These are phyloP conservation scores for Mycena vitilis DNA, from an alignment of 768 basidiomycete genomes.

Conservation along the genomic window DNA sequence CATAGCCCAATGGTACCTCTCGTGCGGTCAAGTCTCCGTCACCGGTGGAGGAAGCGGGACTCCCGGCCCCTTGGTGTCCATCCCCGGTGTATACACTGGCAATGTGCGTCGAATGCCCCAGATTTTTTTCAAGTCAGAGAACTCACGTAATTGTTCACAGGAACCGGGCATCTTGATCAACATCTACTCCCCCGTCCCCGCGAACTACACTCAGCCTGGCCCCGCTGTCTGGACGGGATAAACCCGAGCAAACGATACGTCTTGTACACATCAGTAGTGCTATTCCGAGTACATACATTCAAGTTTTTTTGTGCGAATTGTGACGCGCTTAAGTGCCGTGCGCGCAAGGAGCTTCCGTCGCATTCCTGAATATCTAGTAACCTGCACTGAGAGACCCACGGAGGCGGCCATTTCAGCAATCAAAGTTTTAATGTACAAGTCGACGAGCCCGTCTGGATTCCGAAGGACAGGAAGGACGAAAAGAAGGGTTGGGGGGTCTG, in stretches of 20 bases:
- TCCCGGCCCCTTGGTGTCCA: conserved; percentile 49
- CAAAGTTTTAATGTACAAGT: conserved; percentile 19
- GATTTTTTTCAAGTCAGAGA: not conserved
- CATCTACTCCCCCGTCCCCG: conserved; percentile 44
- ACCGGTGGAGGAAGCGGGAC: conserved; percentile 53
- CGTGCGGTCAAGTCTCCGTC: conserved; percentile 55
- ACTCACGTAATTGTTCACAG: not conserved
- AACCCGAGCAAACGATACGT: not conserved
- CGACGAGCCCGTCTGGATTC: conserved; percentile 29
- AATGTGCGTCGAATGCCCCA: conserved; percentile 27
- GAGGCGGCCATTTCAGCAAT: conserved; percentile 20
- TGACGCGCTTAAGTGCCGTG: no score
- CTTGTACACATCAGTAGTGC: no score
- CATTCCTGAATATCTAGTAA: no score
- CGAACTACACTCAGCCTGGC: conserved; percentile 47
- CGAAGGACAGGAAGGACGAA: not conserved
- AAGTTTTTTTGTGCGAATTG: no score
- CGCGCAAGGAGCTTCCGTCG: no score
- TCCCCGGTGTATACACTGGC: conserved; percentile 53
- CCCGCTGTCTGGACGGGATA: conserved; percentile 39
- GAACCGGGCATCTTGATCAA: conserved; percentile 46
- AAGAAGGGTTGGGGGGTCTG: conserved; percentile 25
- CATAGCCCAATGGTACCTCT: conserved; percentile 48
- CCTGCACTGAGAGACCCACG: no score
- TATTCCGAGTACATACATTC: no score